phyloP scores from a whole-genome alignment of 108 stramenopile species.

The Stephanodiscus triporus region DNA sequence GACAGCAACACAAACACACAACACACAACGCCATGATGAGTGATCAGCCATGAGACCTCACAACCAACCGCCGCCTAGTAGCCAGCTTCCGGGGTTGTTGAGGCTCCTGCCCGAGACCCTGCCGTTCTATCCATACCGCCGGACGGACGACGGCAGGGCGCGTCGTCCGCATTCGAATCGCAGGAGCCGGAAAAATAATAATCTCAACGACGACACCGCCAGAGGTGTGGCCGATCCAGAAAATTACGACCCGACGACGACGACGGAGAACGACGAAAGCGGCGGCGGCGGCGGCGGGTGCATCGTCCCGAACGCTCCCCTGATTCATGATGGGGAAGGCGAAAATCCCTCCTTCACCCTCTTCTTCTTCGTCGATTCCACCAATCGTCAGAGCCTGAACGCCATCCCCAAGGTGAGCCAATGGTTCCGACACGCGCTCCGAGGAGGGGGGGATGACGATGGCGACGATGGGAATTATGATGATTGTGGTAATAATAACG shows the following conservation, averaged over 20 bases:
- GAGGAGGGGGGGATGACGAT: neutral
- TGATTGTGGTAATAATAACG: too few relatives aligned
- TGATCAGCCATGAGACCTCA: too few relatives aligned
- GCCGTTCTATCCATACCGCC: conserved; percentile 20
- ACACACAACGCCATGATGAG: too few relatives aligned
- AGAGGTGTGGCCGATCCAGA: too few relatives aligned
- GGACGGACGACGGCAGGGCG: neutral
- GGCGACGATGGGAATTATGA: too few relatives aligned
- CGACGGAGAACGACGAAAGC: too few relatives aligned
- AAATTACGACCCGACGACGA: too few relatives aligned
- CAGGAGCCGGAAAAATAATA: neutral
- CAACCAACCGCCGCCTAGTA: too few relatives aligned
- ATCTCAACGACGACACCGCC: conserved; percentile 1
- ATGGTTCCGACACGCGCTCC: conserved; percentile 39
- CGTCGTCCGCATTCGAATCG: neutral
- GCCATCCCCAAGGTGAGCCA: conserved; percentile 38
- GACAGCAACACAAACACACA: too few relatives aligned
- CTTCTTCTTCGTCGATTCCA: conserved; percentile 46
- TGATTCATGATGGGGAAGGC: neutral
- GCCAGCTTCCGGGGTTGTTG: conserved; percentile 34
- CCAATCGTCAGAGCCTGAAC: conserved; percentile 42
- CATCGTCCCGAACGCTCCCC: neutral
- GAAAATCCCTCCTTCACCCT: conserved; percentile 22
- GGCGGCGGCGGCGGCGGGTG: too few relatives aligned
- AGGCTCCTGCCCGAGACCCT: conserved; percentile 22